Base-by-base conservation (phyloP, 2,329 filamentous ascomycete species). In the Furcasterigmium sp. region DNA sequence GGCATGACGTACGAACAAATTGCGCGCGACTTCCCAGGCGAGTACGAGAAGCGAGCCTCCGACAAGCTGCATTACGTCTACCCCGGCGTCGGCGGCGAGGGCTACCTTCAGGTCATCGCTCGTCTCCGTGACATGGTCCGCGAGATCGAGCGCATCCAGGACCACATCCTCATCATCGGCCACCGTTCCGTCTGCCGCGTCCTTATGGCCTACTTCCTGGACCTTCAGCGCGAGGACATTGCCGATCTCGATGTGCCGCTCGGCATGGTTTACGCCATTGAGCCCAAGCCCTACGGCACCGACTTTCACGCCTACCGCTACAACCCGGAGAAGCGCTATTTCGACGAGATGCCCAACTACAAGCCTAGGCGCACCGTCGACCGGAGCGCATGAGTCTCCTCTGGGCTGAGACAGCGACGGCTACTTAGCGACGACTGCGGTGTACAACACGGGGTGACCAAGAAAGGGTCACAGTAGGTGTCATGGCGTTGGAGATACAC, bases 61-160 rank as follows among this genome's bases (percentile, higher is more conserved):
- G 87, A 97, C 69, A 98, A 98, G 69, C 81, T 98, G 41, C 86
- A 89, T 54, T 98, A 98, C 65, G 90, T 94, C 51, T 97, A 97
- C 62, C 93, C 93, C 2, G 93, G 93, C 5, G 87, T 94, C 15
- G 93, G 93, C 19, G 93, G 93, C 41, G 93, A 98, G 65, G 90
- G 91, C 23, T 98, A 98, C 57, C 79, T 98, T 10, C 91, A 97
- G 65, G 87, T 98, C 55, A 96, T 98, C 68, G 95, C 93, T 63
- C 87, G 93, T 39, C 78, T 97, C 28, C 85, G 91, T 42, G 87
- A 95, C 50, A 93, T 98, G 70, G 95, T 98, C 51, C 85, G 95
- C 40, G 93, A 98, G 69, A 84, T 96, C 47, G 93, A 98, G 72
- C 85, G 93, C 47, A 97, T 95, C 74, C 95, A 89, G 23, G 93